Evolutionary conservation across 2,329 filamentous ascomycete species (phyloP).

Genomic region (Fusarium domesticum): DNA sequence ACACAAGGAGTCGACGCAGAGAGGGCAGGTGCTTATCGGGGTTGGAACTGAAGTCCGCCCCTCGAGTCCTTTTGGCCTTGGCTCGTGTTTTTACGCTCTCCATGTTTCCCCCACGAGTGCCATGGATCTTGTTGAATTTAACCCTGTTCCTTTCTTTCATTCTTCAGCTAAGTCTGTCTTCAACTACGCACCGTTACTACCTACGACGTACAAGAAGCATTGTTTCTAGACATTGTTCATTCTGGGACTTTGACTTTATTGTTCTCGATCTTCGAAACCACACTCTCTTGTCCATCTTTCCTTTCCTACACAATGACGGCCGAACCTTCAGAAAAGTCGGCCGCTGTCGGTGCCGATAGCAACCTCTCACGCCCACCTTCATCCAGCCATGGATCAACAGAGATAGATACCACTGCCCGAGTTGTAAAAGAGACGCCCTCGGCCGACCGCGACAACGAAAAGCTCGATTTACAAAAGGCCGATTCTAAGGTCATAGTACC

Average conservation of each 20-base stretch:
- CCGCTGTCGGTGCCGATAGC: slow-evolving; percentile 18
- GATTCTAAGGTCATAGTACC: slow-evolving; percentile 42
- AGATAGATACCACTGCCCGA: slow-evolving; percentile 18
- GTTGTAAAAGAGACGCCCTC: slow-evolving; percentile 11
- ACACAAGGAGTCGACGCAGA: slow-evolving; percentile 3
- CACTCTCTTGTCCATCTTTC: neutral
- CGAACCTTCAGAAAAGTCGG: slow-evolving; percentile 26
- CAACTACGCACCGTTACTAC: no score
- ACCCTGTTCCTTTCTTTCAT: no score
- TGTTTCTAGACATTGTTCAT: no score
- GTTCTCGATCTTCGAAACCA: slow-evolving; percentile 1
- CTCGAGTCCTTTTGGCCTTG: slow-evolving; percentile 1
- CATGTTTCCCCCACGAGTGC: no score
- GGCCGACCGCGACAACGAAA: slow-evolving; percentile 14
- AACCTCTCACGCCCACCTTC: slow-evolving; percentile 28
- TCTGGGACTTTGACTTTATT: no score
- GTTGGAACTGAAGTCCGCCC: no score
- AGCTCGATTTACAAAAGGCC: slow-evolving; percentile 37
- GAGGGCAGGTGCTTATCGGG: no score
- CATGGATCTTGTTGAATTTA: no score
- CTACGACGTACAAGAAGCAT: no score
- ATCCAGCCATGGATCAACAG: slow-evolving; percentile 38
- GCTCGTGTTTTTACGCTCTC: neutral
- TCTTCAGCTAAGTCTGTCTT: no score
- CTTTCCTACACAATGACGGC: slow-evolving; percentile 17